These are phyloP conservation scores for Sutorius eximius DNA, from an alignment of 1,284 basidiomycete genomes.

Conservation along the genomic window DNA sequence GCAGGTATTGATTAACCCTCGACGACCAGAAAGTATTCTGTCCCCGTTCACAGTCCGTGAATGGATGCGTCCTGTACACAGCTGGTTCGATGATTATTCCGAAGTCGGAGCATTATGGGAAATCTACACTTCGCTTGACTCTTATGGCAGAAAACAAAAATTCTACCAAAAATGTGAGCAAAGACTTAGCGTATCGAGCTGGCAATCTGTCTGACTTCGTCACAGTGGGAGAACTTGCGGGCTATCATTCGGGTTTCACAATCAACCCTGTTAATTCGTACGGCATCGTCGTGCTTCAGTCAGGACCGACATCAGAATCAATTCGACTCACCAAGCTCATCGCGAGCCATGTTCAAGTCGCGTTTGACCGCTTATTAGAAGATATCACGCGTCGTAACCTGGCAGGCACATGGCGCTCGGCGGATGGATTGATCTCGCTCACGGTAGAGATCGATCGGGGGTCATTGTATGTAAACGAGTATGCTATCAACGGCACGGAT, in stretches of 20 bases:
- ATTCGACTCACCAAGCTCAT: conserved; percentile 39
- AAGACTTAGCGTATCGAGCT: background rate
- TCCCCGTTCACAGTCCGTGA: conserved; percentile 38
- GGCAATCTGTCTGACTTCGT: background rate
- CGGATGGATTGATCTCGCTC: conserved; percentile 11
- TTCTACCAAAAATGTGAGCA: conserved; percentile 37
- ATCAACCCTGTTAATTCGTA: conserved; percentile 48
- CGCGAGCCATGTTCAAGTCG: conserved; percentile 41
- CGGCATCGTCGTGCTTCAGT: conserved; percentile 47
- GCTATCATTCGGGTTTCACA: conserved; percentile 45
- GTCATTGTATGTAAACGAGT: conserved; percentile 26
- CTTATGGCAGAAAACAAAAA: conserved; percentile 39
- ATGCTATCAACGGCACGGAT: conserved; percentile 22
- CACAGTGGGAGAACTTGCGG: conserved; percentile 45
- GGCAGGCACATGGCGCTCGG: conserved; percentile 22
- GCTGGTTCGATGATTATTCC: conserved; percentile 43
- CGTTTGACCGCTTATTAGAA: conserved; percentile 39
- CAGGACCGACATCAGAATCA: conserved; percentile 42
- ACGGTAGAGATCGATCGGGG: conserved; percentile 22
- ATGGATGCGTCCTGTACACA: conserved; percentile 45
- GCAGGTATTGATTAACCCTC: conserved; percentile 45
- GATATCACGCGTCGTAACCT: conserved; percentile 15
- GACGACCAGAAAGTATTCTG: conserved; percentile 35
- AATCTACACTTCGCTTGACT: conserved; percentile 40
- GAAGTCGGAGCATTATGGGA: conserved; percentile 52